Evolutionary conservation across 192 early-diverging fungal genomes (phyloP).

Genomic region (Backusella morwellensis): DNA sequence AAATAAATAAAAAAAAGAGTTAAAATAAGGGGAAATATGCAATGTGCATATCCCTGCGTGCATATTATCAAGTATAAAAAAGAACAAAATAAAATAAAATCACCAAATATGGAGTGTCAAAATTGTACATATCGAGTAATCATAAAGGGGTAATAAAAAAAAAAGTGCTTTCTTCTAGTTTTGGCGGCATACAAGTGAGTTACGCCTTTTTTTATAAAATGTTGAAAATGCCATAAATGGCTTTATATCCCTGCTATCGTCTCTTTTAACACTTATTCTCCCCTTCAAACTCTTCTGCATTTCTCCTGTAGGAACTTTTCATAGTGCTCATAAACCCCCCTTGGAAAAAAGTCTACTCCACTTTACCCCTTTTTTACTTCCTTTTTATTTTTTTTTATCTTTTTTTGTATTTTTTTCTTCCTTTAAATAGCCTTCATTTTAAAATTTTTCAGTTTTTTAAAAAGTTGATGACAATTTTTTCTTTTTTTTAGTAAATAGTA

Average conservation of each 20-base stretch:
- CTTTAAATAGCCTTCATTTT: background rate
- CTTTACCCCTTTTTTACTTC: constrained; percentile 3
- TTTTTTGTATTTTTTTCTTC: constrained; percentile 1
- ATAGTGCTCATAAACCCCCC: background rate
- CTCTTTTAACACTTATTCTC: background rate
- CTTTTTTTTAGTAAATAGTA: background rate
- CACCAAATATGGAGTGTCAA: constrained; percentile 16
- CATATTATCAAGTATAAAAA: background rate
- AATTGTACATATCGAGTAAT: constrained; percentile 10
- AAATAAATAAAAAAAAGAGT: background rate
- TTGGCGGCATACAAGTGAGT: constrained; percentile 8
- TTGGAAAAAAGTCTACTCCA: background rate
- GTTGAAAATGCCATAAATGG: background rate
- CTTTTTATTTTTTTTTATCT: constrained; percentile 8
- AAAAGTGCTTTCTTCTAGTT: background rate
- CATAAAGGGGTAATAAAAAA: constrained; percentile 2
- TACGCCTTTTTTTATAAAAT: constrained; percentile 5
- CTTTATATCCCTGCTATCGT: background rate
- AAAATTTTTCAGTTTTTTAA: background rate
- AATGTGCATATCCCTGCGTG: background rate
- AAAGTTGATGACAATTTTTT: constrained; percentile 2
- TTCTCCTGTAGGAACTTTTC: constrained; percentile 15
- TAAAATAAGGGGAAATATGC: background rate
- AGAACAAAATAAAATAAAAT: constrained; percentile 12
- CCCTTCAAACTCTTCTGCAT: background rate